Evolutionary conservation across 2,329 filamentous ascomycete genomes (phyloP).

Genomic region (Aspergillus sp.): DNA sequence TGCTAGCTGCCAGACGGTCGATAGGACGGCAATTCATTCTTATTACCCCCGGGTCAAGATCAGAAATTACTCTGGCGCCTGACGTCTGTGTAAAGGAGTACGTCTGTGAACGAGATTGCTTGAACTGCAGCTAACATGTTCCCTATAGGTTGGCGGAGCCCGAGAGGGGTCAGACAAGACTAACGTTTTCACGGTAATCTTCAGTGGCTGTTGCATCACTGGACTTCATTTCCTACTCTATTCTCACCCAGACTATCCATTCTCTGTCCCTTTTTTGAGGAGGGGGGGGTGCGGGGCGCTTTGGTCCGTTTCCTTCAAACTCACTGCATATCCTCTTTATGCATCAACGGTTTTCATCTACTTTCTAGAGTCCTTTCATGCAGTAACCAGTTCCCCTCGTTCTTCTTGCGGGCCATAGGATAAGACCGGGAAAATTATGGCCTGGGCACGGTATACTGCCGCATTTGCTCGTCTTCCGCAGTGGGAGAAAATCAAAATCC

Average conservation of each 20-base stretch:
- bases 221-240: too few relatives aligned
- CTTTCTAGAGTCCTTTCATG: not conserved
- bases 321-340: not conserved
- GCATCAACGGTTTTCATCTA: not conserved
- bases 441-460: too few relatives aligned
- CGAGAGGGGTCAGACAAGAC: slow-evolving; percentile 46
- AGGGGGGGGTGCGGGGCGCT: too few relatives aligned
- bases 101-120: slow-evolving; percentile 16
- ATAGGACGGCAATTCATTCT: slow-evolving; percentile 94
- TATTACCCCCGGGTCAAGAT: slow-evolving; percentile 88
- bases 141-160: slow-evolving; percentile 44
- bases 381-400: not conserved
- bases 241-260: too few relatives aligned
- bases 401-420: not conserved
- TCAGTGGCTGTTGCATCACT: not conserved
- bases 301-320: too few relatives aligned
- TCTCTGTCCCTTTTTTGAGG: not conserved
- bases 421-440: too few relatives aligned
- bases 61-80: slow-evolving; percentile 47
- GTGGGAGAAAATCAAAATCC: too few relatives aligned
- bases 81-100: slow-evolving; percentile 50
- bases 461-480: too few relatives aligned
- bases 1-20: slow-evolving; percentile 78
- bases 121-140: not conserved
- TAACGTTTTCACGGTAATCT: slow-evolving; percentile 33